Evolutionary conservation across 2,329 filamentous ascomycete species (phyloP).

Genomic region (Colletotrichum ledebouriae): DNA sequence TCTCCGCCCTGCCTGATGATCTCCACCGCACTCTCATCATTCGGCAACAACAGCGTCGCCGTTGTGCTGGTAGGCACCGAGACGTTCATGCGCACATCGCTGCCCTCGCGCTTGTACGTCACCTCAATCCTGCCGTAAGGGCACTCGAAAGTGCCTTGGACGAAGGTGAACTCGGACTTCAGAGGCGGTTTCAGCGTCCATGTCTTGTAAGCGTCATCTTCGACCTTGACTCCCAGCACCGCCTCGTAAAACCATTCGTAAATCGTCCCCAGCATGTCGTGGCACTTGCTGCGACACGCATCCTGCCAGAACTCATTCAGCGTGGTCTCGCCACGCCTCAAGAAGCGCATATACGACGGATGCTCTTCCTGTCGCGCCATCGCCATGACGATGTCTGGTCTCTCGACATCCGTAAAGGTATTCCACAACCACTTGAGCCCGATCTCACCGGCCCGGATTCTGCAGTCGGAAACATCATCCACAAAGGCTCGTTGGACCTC

Average conservation of each 20-base stretch:
- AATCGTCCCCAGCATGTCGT: slow-evolving; percentile 63
- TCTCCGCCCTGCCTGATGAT: slow-evolving; percentile 30
- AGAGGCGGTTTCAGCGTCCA: slow-evolving; percentile 56
- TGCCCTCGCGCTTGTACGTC: slow-evolving; percentile 43
- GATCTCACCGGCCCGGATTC: slow-evolving; percentile 57
- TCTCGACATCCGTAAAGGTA: slow-evolving; percentile 55
- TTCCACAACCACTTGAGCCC: slow-evolving; percentile 58
- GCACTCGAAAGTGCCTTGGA: slow-evolving; percentile 54
- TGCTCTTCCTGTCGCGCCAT: slow-evolving; percentile 63
- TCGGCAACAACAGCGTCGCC: slow-evolving; percentile 44
- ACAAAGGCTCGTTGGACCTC: slow-evolving; percentile 45
- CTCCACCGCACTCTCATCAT: slow-evolving; percentile 40
- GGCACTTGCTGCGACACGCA: slow-evolving; percentile 58
- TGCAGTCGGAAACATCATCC: slow-evolving; percentile 46
- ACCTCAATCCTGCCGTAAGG: slow-evolving; percentile 54
- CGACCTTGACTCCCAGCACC: slow-evolving; percentile 54
- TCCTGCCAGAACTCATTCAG: slow-evolving; percentile 60
- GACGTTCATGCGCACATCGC: slow-evolving; percentile 40
- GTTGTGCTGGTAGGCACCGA: slow-evolving; percentile 44
- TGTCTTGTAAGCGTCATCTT: slow-evolving; percentile 55
- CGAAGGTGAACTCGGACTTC: slow-evolving; percentile 55
- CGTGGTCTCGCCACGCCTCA: slow-evolving; percentile 59
- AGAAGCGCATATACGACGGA: slow-evolving; percentile 62
- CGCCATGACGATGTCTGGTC: slow-evolving; percentile 55
- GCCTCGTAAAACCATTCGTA: slow-evolving; percentile 63